Base-by-base conservation (phyloP, 192 early-diverging fungal species). In the Linnemannia elongata region DNA sequence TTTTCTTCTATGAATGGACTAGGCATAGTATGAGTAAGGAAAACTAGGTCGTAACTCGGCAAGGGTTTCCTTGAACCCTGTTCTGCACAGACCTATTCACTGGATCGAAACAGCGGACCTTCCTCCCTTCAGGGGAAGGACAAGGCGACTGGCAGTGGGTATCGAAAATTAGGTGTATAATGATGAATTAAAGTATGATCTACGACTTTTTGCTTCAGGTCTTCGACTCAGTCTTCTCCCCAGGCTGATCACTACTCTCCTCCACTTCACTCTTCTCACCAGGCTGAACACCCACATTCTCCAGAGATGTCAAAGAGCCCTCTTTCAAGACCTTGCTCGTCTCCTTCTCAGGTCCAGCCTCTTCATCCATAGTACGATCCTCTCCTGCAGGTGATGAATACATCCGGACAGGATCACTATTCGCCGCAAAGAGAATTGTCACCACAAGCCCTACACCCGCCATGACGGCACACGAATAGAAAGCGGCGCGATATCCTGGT, bases 401-500 rank as follows among this genome's bases (percentile, higher is more conserved):
- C 9, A 42, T 42, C 20, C 52, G 30, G 60, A 68, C 72, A 12
- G 74, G 68, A 52, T 85, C 83, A 1, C 69, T 72, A 69, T 85
- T 85, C 18, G 83, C 49, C 15, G 69, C 75, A 10, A 86, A 44
- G 63, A 81, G 12, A 44, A 86, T 27, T 2, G 78, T 81, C 7
- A 78, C 74, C 7, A 81, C 60, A 1, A 86, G 24, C 0, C 84
- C 79, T 3, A 86, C 78, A 74, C 84, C 79, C 0, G 69, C 68
- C 63, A 86, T 81, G 38, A 74, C 66, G 8, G 79, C 84, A 30
- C 52, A 80, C 0, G 84, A 69, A 47, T 89, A 89, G 17, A 86
- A 80, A 0, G 88, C 88, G 15, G 38, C 77, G 15, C 77, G 77
- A 38, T 89, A 89, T 4, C 88, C 88, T 0, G 83, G 80, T 0